phyloP scores from a whole-genome alignment of 345 rosid species.

The Luvunga scandens region DNA sequence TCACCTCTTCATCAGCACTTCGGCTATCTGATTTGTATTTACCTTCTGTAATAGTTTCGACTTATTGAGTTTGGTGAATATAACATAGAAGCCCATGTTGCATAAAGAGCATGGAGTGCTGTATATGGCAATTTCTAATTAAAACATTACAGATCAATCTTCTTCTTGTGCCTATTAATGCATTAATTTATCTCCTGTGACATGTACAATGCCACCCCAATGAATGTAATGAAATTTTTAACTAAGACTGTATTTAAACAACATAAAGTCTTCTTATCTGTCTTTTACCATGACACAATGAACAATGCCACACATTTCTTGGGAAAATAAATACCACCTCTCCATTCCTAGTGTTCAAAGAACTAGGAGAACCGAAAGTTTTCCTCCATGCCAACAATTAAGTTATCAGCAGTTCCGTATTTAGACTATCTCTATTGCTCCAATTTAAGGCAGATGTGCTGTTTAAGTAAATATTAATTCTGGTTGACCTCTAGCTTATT shows the following conservation, averaged over 20 bases:
- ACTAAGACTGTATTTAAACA: background rate
- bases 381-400: background rate
- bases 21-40: background rate
- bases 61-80: background rate
- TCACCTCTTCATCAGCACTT: background rate
- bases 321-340: background rate
- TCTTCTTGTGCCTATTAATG: background rate
- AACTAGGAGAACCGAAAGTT: background rate
- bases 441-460: background rate
- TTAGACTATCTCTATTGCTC: background rate
- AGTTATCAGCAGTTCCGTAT: background rate
- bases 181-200: background rate
- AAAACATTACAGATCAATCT: background rate
- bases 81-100: background rate
- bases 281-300: too few species aligned
- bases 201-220: background rate
- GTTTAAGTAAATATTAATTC: background rate
- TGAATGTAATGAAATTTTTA: background rate
- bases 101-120: background rate
- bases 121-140: background rate
- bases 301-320: background rate
- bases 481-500: background rate
- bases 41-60: background rate
- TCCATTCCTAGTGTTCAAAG: background rate
- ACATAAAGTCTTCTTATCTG: background rate